These are phyloP conservation scores for Patellifolia procumbens DNA, from an alignment of 179 eudicot species.

Conservation along the genomic window DNA sequence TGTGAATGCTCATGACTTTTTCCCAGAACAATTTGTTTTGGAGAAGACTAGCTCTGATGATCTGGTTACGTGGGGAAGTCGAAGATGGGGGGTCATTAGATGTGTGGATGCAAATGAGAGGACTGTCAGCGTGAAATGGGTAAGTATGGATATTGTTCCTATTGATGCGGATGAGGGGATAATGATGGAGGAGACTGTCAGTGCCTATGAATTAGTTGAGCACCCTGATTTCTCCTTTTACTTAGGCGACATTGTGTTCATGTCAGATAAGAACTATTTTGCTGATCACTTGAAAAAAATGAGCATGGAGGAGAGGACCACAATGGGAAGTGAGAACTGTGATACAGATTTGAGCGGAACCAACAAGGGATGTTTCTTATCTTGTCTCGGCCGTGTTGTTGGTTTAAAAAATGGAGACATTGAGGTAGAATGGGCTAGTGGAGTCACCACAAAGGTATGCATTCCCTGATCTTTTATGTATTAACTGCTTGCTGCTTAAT, in stretches of 20 bases:
- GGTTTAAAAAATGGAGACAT: conserved; percentile 59
- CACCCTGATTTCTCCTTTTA: conserved; percentile 73
- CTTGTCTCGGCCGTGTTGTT: conserved; percentile 64
- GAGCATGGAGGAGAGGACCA: conserved; percentile 22
- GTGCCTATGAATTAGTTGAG: conserved; percentile 92
- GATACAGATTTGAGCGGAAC: conserved; percentile 25
- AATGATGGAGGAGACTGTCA: conserved; percentile 60
- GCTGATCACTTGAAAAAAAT: conserved; percentile 19
- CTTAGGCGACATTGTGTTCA: conserved; percentile 75
- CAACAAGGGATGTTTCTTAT: conserved; percentile 36
- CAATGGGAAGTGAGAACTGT: conserved; percentile 7
- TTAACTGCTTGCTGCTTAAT: conserved; percentile 4
- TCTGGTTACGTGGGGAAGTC: conserved; percentile 24
- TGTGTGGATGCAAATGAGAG: conserved; percentile 72
- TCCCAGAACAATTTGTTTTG: conserved; percentile 71
- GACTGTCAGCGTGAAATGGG: conserved; percentile 75
- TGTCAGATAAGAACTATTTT: conserved; percentile 33
- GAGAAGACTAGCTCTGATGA: conserved; percentile 70
- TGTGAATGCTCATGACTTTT: conserved; percentile 81
- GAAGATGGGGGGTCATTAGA: conserved; percentile 77
- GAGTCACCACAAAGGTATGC: conserved; percentile 59
- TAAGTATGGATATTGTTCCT: conserved; percentile 14
- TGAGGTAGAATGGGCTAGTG: conserved; percentile 88
- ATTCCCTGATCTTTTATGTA: neutral
- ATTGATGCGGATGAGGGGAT: conserved; percentile 26